Percentiles rank a stretch among this genome's conserved stretches.
phyloP scores from a whole-genome alignment of 345 rosid genomes.

The Trapa bicornis region DNA sequence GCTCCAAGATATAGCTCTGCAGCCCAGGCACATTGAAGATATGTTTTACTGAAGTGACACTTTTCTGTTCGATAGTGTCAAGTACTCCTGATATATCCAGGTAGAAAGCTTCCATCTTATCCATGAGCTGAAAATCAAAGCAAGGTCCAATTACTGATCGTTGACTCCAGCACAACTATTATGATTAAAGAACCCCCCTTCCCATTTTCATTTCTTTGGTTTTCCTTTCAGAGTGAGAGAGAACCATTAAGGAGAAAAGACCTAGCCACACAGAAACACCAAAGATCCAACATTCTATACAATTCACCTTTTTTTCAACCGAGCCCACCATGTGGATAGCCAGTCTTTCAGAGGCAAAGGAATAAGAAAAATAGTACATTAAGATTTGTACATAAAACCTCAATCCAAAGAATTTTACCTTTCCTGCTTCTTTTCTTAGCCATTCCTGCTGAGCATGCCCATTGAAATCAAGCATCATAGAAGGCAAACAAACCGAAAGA shows the following conservation, averaged over 20 bases:
- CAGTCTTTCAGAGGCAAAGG: not conserved
- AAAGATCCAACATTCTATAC: not conserved
- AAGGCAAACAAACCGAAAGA: slow-evolving; percentile 68
- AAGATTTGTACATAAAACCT: not conserved
- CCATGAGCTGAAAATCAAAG: slow-evolving; percentile 39
- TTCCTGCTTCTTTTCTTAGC: slow-evolving; percentile 68
- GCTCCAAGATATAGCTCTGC: slow-evolving; percentile 32
- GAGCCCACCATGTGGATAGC: not conserved
- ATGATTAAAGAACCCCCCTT: not conserved
- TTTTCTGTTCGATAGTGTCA: slow-evolving; percentile 43
- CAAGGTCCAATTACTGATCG: slow-evolving; percentile 2
- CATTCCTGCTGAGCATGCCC: slow-evolving; percentile 53
- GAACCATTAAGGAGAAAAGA: not conserved
- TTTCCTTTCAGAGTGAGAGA: not conserved
- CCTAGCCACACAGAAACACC: not conserved
- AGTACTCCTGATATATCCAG: slow-evolving; percentile 50
- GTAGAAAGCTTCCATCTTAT: slow-evolving; percentile 49
- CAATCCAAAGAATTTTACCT: slow-evolving; percentile 26
- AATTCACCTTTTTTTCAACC: not conserved
- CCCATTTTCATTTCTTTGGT: not conserved
- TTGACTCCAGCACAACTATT: not conserved
- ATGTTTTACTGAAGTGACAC: slow-evolving; percentile 34
- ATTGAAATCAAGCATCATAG: slow-evolving; percentile 59
- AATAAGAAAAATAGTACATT: not conserved
- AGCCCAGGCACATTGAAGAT: slow-evolving; percentile 30